These are phyloP conservation scores for Lipomyces chichibuensis DNA, from an alignment of 805 yeast species.

Conservation along the genomic window DNA sequence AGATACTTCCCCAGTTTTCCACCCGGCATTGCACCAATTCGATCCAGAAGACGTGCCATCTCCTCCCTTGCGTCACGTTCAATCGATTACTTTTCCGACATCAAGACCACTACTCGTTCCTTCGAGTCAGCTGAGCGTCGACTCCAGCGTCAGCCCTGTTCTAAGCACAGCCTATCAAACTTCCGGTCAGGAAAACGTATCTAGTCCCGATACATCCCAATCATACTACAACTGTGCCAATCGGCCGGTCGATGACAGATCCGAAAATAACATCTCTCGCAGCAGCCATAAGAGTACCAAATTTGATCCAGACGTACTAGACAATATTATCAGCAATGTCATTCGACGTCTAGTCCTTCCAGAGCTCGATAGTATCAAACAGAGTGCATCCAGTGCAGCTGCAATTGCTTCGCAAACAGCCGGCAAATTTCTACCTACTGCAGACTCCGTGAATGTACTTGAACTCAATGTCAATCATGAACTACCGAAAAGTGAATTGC, in stretches of 20 bases:
- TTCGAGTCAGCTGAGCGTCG: neutral
- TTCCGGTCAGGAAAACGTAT: neutral
- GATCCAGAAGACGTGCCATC: neutral
- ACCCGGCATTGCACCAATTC: neutral
- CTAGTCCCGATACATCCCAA: neutral
- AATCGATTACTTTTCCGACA: neutral
- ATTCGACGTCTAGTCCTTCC: constrained; percentile 23
- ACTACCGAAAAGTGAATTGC: neutral
- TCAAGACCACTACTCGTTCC: neutral
- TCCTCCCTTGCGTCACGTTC: neutral
- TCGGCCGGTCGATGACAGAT: neutral
- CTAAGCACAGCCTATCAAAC: neutral
- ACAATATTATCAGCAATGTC: constrained; percentile 22
- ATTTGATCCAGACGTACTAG: constrained; percentile 21
- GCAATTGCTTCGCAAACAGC: neutral
- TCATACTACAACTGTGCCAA: neutral
- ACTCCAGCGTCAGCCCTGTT: neutral
- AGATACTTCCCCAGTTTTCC: neutral
- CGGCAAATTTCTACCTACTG: neutral
- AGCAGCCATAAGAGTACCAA: neutral
- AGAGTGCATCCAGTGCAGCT: neutral
- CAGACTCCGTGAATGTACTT: neutral
- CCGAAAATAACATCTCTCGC: neutral
- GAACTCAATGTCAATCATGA: neutral
- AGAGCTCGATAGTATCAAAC: constrained; percentile 17